phyloP scores from a whole-genome alignment of 139 green algal species.

The Volvox reticuliferus region DNA sequence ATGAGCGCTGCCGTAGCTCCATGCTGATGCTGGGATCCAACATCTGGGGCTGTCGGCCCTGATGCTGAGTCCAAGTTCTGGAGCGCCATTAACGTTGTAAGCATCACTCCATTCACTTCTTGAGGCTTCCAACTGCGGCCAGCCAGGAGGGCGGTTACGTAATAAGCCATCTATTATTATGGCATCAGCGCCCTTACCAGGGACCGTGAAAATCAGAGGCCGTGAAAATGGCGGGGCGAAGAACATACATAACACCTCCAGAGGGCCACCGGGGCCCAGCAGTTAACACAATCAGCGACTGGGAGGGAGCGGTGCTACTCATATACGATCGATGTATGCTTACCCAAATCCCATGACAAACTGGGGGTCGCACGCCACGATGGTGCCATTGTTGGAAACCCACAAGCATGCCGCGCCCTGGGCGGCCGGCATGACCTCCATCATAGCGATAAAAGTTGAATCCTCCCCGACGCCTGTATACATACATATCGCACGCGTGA shows the following conservation, averaged over 20 bases:
- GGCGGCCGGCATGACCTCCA: not conserved
- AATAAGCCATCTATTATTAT: too few relatives aligned
- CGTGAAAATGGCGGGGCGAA: not conserved
- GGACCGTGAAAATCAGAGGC: not conserved
- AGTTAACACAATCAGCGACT: too few relatives aligned
- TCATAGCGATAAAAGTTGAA: conserved; percentile 16
- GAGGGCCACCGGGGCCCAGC: not conserved
- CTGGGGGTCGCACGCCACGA: not conserved
- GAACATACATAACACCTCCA: not conserved
- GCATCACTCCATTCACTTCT: not conserved
- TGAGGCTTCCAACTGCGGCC: not conserved
- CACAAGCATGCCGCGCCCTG: not conserved
- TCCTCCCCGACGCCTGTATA: conserved; percentile 39
- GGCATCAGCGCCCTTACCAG: not conserved
- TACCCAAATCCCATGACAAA: conserved; percentile 5
- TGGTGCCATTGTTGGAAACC: not conserved
- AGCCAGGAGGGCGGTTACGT: not conserved
- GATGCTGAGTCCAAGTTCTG: not conserved
- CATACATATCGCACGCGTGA: not conserved
- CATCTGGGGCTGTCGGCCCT: not conserved
- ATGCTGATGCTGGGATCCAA: too few relatives aligned
- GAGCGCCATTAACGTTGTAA: not conserved
- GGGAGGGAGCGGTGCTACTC: too few relatives aligned
- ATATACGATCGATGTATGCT: not conserved
- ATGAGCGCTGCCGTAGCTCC: not conserved